These are phyloP conservation scores for Daldinia concentrica DNA, from an alignment of 495 filamentous ascomycete species.

Conservation along the genomic window DNA sequence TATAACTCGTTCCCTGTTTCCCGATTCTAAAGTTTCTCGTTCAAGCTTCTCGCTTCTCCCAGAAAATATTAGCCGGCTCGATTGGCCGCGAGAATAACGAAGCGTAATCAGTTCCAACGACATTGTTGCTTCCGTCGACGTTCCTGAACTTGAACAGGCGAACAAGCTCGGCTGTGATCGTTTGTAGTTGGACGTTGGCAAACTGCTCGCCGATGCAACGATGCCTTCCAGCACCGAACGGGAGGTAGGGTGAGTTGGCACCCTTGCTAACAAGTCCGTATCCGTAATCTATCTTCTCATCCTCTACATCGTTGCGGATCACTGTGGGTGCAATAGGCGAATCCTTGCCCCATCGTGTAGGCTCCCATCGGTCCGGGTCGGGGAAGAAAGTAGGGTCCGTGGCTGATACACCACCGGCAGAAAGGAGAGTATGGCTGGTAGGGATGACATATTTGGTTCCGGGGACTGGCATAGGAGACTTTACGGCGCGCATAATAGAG, in stretches of 20 bases:
- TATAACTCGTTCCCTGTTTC: slow-evolving; percentile 8
- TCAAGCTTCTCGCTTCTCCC: slow-evolving; percentile 65
- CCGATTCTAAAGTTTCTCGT: neutral
- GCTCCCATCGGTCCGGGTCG: slow-evolving; percentile 82
- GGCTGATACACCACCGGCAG: slow-evolving; percentile 81
- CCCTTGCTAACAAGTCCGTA: slow-evolving; percentile 94
- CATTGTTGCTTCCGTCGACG: slow-evolving; percentile 69
- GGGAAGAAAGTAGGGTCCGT: slow-evolving; percentile 79
- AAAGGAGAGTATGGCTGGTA: slow-evolving; percentile 76
- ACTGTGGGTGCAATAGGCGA: slow-evolving; percentile 55
- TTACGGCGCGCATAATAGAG: slow-evolving; percentile 86
- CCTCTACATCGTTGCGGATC: slow-evolving; percentile 63
- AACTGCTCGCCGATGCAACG: slow-evolving; percentile 98
- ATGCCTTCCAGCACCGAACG: slow-evolving; percentile 93
- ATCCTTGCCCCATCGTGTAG: slow-evolving; percentile 80
- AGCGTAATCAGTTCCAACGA: slow-evolving; percentile 87
- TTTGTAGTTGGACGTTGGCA: slow-evolving; percentile 89
- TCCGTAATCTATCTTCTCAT: slow-evolving; percentile 87
- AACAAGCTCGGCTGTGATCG: slow-evolving; percentile 83
- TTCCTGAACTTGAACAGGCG: slow-evolving; percentile 79
- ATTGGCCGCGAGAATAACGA: slow-evolving; percentile 71
- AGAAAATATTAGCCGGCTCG: slow-evolving; percentile 69
- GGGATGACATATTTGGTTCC: slow-evolving; percentile 84
- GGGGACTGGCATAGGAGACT: slow-evolving; percentile 77
- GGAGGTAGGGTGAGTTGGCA: slow-evolving; percentile 84